Base-by-base conservation (phyloP, 805 yeast genomes). In the Clavispora carvajalis region DNA sequence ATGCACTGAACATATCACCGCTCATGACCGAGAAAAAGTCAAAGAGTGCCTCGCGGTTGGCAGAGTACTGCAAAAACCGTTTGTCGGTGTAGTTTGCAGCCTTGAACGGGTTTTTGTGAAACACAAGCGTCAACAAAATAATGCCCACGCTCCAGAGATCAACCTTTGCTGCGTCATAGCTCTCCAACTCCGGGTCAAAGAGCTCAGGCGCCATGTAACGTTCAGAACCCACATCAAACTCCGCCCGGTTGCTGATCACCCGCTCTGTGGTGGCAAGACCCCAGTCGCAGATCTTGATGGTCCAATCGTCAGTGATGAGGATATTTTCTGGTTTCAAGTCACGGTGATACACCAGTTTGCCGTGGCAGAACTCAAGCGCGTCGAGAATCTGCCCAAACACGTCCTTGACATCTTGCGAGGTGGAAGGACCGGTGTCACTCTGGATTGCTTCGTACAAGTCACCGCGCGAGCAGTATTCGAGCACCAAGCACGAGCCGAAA, bases 161-260 rank as follows among this genome's bases (percentile, higher is more conserved):
- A 37, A 85, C 82, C 60, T 85, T 82, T 16, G 81, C 79, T 7
- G 95, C 87, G 52, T 83, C 84, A 59, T 89, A 90, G 33, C 72
- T 67, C 25, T 76, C 77, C 36, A 78, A 63, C 30, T 65, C 64
- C 11, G 60, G 50, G 40, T 88, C 95, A 56, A 88, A 82, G 42
- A 88, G 64, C 57, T 89, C 97, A 1, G 97, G 97, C 0, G 96
- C 95, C 97, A 89, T 89, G 62, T 89, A 89, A 46, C 95, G 73
- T 62, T 87, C 95, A 40, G 87, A 79, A 18, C 96, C 96, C 43
- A 87, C 85, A 46, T 86, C 95, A 58, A 88, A 85, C 44, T 68
- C 74, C 36, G 47, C 53, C 18, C 49, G 58, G 54, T 87, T 89
- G 25, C 76, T 63, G 52, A 86, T 80, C 34, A 65, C 62, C 35